Evolutionary conservation across 768 basidiomycete genomes (phyloP).

Genomic region (Cystobasidium tubakii): DNA sequence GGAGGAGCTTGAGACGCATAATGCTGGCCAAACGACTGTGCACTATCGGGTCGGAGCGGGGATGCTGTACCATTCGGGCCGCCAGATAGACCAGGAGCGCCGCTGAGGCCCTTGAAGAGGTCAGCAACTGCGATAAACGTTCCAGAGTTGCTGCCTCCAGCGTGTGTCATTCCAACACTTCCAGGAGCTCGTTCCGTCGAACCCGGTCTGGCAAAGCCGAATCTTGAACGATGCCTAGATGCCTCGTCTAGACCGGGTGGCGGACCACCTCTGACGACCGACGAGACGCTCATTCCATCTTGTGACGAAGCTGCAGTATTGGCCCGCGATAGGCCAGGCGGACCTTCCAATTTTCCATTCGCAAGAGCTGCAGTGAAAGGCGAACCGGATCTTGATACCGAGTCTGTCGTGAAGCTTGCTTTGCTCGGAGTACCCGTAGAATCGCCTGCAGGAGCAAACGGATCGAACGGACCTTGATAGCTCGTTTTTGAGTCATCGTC

Average conservation of each 20-base stretch:
- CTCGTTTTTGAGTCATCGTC: conserved; percentile 1
- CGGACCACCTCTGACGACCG: background rate
- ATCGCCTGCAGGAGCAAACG: conserved; percentile 12
- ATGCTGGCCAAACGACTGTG: conserved; percentile 3
- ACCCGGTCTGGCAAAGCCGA: conserved; percentile 24
- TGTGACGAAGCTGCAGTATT: background rate
- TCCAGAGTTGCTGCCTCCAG: background rate
- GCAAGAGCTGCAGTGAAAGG: background rate
- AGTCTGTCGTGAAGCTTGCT: background rate
- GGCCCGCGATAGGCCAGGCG: conserved; percentile 4
- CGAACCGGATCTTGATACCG: background rate
- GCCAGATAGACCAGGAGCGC: background rate
- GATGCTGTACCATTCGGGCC: conserved; percentile 1
- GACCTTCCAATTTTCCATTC: conserved; percentile 6
- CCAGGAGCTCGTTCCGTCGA: conserved; percentile 2
- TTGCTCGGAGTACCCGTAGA: background rate
- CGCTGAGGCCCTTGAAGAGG: conserved; percentile 25
- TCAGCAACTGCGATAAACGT: conserved; percentile 15
- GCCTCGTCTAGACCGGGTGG: background rate
- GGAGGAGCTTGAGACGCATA: background rate
- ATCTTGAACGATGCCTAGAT: conserved; percentile 24
- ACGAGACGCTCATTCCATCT: background rate
- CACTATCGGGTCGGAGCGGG: background rate
- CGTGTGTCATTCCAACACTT: background rate
- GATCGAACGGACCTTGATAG: conserved; percentile 32